Conservation (phyloP, 139 green algal genomes). For the Coelastrella sp. region DNA sequence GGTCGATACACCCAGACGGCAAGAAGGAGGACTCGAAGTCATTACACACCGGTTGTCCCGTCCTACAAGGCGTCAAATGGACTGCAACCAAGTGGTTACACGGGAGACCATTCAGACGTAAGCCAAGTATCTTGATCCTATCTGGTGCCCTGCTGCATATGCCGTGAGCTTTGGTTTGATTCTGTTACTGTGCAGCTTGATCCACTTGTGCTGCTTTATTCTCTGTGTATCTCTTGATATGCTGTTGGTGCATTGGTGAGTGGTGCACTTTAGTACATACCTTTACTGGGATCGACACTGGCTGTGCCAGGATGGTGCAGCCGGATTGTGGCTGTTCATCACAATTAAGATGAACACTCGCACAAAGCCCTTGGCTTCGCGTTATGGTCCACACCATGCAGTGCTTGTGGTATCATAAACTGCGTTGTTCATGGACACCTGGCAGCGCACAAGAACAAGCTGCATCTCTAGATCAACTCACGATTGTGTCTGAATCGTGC, state of each 20-base stretch:
- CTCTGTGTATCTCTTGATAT: no score
- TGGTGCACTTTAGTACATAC: no score
- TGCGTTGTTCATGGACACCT: background rate
- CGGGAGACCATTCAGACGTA: conserved; percentile 57
- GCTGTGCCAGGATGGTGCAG: no score
- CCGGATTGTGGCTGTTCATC: no score
- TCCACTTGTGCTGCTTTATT: background rate
- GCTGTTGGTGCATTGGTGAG: no score
- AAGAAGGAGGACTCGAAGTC: conserved; percentile 51
- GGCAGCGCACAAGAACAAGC: no score
- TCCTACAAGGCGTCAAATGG: conserved; percentile 84
- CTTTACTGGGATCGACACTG: no score
- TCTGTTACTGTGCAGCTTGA: background rate
- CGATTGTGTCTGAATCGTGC: background rate
- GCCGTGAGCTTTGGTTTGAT: background rate
- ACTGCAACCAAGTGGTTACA: conserved; percentile 76
- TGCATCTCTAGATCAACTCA: background rate
- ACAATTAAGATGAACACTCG: no score
- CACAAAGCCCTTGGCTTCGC: no score
- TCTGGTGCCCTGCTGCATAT: background rate
- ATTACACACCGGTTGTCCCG: conserved; percentile 81
- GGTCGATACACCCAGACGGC: conserved; percentile 55
- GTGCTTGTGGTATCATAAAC: background rate
- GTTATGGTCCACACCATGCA: background rate
- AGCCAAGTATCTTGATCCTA: background rate